Percentiles rank a stretch among this genome's conserved stretches.
Evolutionary conservation across 805 yeast genomes (phyloP).

Genomic region (Starmerella lactis-condensi): DNA sequence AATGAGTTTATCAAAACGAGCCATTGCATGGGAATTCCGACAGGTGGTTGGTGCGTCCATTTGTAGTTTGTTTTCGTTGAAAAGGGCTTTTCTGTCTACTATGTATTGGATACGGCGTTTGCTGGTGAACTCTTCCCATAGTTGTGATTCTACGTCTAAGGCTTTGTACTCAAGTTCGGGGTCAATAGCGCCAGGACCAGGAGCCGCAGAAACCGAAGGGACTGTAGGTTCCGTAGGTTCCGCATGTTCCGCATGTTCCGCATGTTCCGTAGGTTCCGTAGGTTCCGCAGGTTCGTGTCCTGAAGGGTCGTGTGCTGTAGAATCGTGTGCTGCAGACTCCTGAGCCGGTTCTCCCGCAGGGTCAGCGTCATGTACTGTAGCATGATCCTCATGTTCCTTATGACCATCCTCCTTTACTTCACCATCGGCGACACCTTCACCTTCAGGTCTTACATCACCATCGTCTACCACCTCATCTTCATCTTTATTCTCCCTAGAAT

Average conservation of each 20-base stretch:
- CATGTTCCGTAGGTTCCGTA: no score
- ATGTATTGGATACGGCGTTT: constrained; percentile 62
- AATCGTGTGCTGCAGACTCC: no score
- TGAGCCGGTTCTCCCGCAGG: no score
- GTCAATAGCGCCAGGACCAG: not conserved
- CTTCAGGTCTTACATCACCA: constrained; percentile 1
- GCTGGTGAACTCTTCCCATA: constrained; percentile 61
- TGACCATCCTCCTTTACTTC: not conserved
- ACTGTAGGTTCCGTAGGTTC: no score
- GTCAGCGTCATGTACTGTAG: no score
- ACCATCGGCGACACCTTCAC: not conserved
- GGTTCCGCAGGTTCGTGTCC: no score
- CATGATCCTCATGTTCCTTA: no score
- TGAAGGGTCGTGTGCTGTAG: no score
- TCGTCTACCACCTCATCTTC: not conserved
- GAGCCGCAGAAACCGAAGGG: no score
- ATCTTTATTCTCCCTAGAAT: not conserved
- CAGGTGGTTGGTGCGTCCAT: constrained; percentile 50
- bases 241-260: no score
- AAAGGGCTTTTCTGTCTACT: constrained; percentile 44
- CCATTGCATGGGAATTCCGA: constrained; percentile 52
- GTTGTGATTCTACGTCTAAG: constrained; percentile 23
- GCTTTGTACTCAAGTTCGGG: constrained; percentile 4
- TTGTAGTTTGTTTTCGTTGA: constrained; percentile 41
- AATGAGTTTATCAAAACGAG: constrained; percentile 27